These are phyloP conservation scores for Exophiala viscosa DNA, from an alignment of 2,329 filamentous ascomycete species.

Conservation along the genomic window DNA sequence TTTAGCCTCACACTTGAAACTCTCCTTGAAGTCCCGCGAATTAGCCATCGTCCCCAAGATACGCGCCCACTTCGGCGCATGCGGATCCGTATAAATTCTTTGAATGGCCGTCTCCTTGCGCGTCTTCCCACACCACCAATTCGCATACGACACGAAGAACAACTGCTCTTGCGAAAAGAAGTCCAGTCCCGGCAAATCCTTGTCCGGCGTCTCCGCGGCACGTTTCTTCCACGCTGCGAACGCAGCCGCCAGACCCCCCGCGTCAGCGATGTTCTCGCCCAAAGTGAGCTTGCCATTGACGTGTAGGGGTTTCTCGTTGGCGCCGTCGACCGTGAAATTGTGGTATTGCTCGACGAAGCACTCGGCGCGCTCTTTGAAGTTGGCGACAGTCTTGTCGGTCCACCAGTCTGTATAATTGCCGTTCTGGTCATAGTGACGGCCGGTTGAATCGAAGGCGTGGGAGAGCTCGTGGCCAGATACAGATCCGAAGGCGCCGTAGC, in stretches of 20 bases:
- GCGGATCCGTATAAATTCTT: conserved; percentile 60
- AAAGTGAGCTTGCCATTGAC: conserved; percentile 63
- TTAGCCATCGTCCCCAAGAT: conserved; percentile 63
- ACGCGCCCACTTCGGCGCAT: conserved; percentile 61
- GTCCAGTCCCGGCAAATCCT: conserved; percentile 58
- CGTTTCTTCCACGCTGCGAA: conserved; percentile 64
- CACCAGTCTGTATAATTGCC: conserved; percentile 67
- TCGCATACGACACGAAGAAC: conserved; percentile 64
- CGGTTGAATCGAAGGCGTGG: conserved; percentile 66
- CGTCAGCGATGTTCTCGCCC: conserved; percentile 69
- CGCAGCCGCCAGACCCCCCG: conserved; percentile 61
- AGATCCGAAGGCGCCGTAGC: conserved; percentile 66
- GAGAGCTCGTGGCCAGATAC: conserved; percentile 67
- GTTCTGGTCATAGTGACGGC: conserved; percentile 61
- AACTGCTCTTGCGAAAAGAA: conserved; percentile 64
- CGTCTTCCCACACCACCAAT: conserved; percentile 65
- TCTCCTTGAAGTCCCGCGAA: conserved; percentile 63
- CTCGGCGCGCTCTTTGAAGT: conserved; percentile 56
- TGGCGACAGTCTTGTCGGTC: conserved; percentile 56
- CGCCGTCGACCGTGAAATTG: conserved; percentile 56
- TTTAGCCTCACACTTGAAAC: conserved; percentile 62
- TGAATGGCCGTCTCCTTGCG: conserved; percentile 56
- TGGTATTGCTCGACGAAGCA: conserved; percentile 68
- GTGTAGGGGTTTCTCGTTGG: conserved; percentile 53
- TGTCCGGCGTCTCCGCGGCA: conserved; percentile 49